phyloP scores from a whole-genome alignment of 306 rosid species.

The Malus asiatica region DNA sequence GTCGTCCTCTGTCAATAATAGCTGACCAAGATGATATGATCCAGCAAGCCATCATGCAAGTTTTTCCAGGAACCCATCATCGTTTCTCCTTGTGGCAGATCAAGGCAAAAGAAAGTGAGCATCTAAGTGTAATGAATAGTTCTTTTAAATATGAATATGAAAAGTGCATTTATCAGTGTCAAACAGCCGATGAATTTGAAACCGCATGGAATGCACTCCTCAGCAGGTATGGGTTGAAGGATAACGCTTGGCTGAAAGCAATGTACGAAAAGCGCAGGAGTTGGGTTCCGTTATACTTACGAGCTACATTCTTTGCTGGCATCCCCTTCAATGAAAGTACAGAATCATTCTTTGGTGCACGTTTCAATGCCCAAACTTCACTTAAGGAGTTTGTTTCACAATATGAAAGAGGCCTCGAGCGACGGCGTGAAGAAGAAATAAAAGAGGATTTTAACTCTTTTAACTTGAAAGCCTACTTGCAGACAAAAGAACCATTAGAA shows the following conservation, averaged over 20 bases:
- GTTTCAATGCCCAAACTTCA: conserved; percentile 69
- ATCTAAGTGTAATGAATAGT: conserved; percentile 47
- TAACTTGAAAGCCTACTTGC: conserved; percentile 71
- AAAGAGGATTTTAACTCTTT: conserved; percentile 76
- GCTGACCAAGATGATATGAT: conserved; percentile 86
- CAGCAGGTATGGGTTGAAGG: conserved; percentile 63
- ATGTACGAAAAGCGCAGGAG: conserved; percentile 77
- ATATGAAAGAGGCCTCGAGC: conserved; percentile 79
- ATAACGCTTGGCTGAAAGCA: conserved; percentile 68
- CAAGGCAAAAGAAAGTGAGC: conserved; percentile 68
- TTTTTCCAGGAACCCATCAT: conserved; percentile 67
- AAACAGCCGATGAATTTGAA: conserved; percentile 70
- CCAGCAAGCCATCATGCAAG: conserved; percentile 65
- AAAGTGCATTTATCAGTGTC: conserved; percentile 68
- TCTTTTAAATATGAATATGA: conserved; percentile 64
- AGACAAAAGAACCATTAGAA: conserved; percentile 84
- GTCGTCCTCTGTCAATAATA: conserved; percentile 65
- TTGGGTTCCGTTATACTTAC: conserved; percentile 80
- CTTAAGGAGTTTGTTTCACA: conserved; percentile 62
- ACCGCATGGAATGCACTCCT: conserved; percentile 62
- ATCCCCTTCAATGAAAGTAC: conserved; percentile 56
- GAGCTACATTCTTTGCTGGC: conserved; percentile 79
- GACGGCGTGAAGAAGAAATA: conserved; percentile 79
- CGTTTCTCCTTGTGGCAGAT: conserved; percentile 90
- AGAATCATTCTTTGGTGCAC: conserved; percentile 72